Evolutionary conservation across 2,329 filamentous ascomycete genomes (phyloP), one percentile per base, ranked within the genome.

Genomic region (Fusarium torulosum): DNA sequence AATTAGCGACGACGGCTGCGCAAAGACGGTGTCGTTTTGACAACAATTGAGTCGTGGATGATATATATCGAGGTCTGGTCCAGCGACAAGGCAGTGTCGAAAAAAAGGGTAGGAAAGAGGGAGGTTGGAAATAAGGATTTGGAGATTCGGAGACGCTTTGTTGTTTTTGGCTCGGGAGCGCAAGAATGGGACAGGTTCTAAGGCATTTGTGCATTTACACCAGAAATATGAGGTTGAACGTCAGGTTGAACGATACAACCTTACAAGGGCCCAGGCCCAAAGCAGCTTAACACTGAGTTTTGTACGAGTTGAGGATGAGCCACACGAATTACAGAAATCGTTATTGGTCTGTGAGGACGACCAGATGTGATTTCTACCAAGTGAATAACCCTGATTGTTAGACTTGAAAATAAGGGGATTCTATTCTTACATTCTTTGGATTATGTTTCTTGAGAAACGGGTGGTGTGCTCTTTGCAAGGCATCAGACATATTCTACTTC

Each of bases 131-230:
- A 29, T 42, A 29, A 46, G 54, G 50, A 51, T 44, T 69, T 64
- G 63, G 56, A 62, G 61, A 66, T 60, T 70, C 53, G 53, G 64
- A 65, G 53, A 46, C 41, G 52, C 53, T 44, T 54, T 69, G 57
- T 59, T 57, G 55, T 69, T 69, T 71, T 51, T 53, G 57, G 45
- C 49, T 42, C n/a, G 43, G 27, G 35, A 55, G 43, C 37, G 43
- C 37, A 25, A 41, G 33, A 43, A 41, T 15, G n/a, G 56, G 40
- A 50, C 29, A 31, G 55, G 33, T 64, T 57, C 47, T 71, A 63
- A 74, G 72, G 72, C 72, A 74, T 66, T 71, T 74, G 54, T 74
- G 72, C 72, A 72, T 74, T 72, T 72, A 63, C 67, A 74, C 71
- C 70, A 70, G 72, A 73, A 72, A 74, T 74, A 74, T 74, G 69